Conservation (phyloP, 192 early-diverging fungal genomes). For the Physocladia obscura region DNA sequence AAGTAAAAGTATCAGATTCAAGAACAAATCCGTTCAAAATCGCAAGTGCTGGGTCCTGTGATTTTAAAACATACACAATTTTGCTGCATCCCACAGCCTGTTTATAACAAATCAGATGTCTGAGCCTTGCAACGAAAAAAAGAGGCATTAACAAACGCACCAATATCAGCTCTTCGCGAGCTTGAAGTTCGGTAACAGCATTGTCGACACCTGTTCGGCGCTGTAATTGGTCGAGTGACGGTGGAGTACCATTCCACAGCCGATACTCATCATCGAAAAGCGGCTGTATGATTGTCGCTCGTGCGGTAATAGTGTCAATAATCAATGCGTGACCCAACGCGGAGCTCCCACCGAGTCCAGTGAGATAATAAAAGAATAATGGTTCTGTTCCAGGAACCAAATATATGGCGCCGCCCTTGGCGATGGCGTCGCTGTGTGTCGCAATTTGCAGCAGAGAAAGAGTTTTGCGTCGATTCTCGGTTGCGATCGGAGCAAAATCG, state of each 20-base stretch:
- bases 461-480: background rate
- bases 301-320: background rate
- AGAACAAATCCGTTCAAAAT: background rate
- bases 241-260: background rate
- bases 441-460: background rate
- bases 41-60: background rate
- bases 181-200: background rate
- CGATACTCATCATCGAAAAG: background rate
- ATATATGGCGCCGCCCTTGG: background rate
- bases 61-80: background rate
- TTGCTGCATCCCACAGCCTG: background rate
- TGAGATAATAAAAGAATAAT: background rate
- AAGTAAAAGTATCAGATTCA: background rate
- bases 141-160: background rate
- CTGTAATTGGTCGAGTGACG: background rate
- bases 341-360: background rate
- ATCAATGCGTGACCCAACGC: background rate
- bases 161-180: background rate
- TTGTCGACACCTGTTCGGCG: background rate
- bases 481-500: background rate
- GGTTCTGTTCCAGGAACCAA: too few species aligned
- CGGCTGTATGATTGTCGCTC: background rate
- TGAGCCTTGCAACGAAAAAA: background rate
- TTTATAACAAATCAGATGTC: too few species aligned
- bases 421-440: background rate